Conservation (phyloP, 352 stramenopile species). For the Phytopythium vexans region DNA sequence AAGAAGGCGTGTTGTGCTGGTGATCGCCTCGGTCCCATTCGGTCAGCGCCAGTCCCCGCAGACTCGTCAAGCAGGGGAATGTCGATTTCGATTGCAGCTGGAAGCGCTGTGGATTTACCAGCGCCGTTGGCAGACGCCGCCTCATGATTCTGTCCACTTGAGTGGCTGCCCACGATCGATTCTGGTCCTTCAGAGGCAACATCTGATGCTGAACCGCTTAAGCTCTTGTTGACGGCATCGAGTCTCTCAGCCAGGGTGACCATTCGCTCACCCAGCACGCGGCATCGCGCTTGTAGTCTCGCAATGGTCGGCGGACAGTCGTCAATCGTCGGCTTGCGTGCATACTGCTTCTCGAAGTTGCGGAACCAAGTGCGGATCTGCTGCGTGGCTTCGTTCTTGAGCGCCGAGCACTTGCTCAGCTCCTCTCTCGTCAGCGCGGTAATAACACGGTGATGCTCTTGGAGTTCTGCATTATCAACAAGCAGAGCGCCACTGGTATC, state of each 20-base stretch:
- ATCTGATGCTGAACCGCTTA: conserved; percentile 13
- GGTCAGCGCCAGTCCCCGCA: conserved; percentile 1
- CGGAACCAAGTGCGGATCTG: conserved; percentile 45
- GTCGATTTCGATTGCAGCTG: neutral
- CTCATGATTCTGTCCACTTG: no score
- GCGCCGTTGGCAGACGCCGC: no score
- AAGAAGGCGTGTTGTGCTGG: conserved; percentile 69
- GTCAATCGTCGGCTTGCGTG: conserved; percentile 28
- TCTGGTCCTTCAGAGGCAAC: neutral
- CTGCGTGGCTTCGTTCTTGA: conserved; percentile 28
- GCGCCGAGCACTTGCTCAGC: conserved; percentile 29
- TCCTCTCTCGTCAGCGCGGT: conserved; percentile 39
- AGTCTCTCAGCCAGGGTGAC: conserved; percentile 30
- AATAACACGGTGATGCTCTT: conserved; percentile 29
- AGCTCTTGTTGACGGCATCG: conserved; percentile 18
- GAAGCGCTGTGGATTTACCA: neutral
- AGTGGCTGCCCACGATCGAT: no score
- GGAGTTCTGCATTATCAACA: neutral
- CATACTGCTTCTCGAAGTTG: conserved; percentile 57
- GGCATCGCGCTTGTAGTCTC: conserved; percentile 30
- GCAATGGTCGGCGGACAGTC: conserved; percentile 36
- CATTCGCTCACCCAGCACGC: conserved; percentile 33
- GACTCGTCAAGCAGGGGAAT: neutral
- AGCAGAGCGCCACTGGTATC: neutral
- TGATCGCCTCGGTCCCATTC: conserved; percentile 21